Conservation (phyloP, 371 early-diverging fungal genomes). For the Fennellomyces sp. region DNA sequence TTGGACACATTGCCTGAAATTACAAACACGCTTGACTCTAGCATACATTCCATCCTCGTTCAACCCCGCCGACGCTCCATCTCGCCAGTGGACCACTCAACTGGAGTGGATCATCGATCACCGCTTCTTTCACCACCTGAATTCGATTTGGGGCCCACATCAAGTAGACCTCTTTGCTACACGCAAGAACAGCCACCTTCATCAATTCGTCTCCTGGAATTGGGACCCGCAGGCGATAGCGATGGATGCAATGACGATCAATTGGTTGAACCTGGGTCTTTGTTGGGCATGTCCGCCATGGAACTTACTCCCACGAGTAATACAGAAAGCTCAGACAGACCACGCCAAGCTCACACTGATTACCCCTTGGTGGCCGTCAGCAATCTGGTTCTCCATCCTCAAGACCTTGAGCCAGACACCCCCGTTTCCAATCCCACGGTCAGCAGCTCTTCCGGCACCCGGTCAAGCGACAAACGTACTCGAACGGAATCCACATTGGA, state of each 20-base stretch:
- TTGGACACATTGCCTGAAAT: background rate
- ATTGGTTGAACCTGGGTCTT: too few relatives aligned
- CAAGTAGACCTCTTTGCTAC: background rate
- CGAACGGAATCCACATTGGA: background rate
- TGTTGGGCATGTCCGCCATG: too few relatives aligned
- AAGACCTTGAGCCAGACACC: background rate
- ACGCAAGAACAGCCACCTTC: background rate
- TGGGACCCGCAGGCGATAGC: background rate
- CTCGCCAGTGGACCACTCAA: background rate
- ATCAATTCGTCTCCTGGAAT: background rate
- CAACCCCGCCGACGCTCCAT: background rate
- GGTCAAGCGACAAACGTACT: background rate
- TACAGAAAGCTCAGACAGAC: background rate
- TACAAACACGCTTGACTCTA: background rate
- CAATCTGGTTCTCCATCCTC: background rate
- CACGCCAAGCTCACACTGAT: background rate
- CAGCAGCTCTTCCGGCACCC: background rate
- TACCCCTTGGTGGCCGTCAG: background rate
- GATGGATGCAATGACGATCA: background rate
- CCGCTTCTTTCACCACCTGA: background rate
- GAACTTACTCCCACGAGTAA: background rate
- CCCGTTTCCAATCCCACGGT: background rate
- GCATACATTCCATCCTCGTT: background rate
- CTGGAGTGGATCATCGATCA: background rate
- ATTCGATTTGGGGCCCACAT: background rate